phyloP scores from a whole-genome alignment of 2,329 filamentous ascomycete species.

The Ophiostoma ips region DNA sequence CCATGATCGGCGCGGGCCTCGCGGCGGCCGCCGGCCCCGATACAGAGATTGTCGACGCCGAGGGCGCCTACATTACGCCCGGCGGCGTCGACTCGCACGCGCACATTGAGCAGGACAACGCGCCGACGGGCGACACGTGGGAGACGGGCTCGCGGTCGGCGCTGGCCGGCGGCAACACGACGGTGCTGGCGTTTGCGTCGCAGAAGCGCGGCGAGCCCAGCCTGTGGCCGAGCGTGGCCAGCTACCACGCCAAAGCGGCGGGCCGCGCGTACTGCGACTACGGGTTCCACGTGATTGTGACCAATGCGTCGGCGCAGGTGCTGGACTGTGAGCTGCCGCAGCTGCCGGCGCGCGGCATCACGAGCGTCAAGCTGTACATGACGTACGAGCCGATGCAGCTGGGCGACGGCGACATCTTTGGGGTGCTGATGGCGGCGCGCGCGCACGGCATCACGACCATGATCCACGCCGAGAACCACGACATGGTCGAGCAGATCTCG shows the following conservation, averaged over 20 bases:
- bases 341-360: constrained; percentile 28
- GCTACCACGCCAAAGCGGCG: constrained; percentile 31
- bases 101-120: constrained; percentile 24
- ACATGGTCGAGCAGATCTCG: constrained; percentile 29
- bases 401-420: constrained; percentile 33
- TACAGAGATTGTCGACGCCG: constrained; percentile 24
- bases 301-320: constrained; percentile 28
- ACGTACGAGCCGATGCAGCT: constrained; percentile 36
- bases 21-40: constrained; percentile 19
- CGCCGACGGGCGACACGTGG: constrained; percentile 22
- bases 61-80: constrained; percentile 29
- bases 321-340: constrained; percentile 27
- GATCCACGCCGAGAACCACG: constrained; percentile 52
- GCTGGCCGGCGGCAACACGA: constrained; percentile 44
- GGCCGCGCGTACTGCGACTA: constrained; percentile 41
- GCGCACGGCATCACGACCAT: constrained; percentile 39
- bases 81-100: constrained; percentile 28
- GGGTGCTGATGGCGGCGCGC: constrained; percentile 33
- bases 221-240: constrained; percentile 30
- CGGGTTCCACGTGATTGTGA: constrained; percentile 38
- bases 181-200: constrained; percentile 42
- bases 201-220: constrained; percentile 33
- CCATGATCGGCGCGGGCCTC: constrained; percentile 24
- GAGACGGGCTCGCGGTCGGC: constrained; percentile 35
- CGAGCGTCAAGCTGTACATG: constrained; percentile 38